Conservation (phyloP, 768 basidiomycete genomes). For the Podaxis sp. region DNA sequence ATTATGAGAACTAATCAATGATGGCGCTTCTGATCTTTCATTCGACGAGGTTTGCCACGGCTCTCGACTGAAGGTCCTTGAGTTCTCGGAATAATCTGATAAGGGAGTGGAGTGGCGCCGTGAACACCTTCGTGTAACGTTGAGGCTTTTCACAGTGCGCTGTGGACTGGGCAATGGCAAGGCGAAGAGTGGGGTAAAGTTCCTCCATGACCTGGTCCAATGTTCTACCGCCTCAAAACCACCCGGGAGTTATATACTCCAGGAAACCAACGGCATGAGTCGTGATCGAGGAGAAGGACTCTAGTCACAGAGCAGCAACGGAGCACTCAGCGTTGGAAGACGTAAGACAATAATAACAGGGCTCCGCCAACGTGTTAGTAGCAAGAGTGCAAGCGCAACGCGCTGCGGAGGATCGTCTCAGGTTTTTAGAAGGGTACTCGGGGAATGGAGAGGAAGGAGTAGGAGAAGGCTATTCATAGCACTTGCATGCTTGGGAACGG, state of each 20-base stretch:
- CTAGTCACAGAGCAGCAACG: not conserved
- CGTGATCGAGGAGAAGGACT: not conserved
- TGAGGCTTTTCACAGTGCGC: not conserved
- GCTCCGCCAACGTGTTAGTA: not conserved
- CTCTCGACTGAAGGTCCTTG: not conserved
- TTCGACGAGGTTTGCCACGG: not conserved
- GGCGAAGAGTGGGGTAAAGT: not conserved
- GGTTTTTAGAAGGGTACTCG: not conserved
- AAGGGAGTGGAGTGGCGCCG: not conserved
- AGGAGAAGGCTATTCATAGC: not conserved
- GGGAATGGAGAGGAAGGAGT: not conserved
- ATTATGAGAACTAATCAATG: not conserved
- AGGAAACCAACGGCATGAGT: not conserved
- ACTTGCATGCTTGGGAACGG: not conserved
- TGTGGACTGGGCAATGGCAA: not conserved
- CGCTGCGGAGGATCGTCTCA: not conserved
- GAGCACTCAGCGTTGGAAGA: not conserved
- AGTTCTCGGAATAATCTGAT: not conserved
- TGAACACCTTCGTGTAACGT: not conserved
- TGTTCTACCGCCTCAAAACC: not conserved
- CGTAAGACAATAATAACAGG: not conserved
- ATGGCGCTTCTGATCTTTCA: not conserved
- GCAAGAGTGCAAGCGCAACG: not conserved
- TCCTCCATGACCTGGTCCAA: not conserved
- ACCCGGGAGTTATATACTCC: not conserved